Evolutionary conservation across 148 eudicot genomes (phyloP), one percentile per base, ranked within the genome.

Genomic region (Camellia japonica): DNA sequence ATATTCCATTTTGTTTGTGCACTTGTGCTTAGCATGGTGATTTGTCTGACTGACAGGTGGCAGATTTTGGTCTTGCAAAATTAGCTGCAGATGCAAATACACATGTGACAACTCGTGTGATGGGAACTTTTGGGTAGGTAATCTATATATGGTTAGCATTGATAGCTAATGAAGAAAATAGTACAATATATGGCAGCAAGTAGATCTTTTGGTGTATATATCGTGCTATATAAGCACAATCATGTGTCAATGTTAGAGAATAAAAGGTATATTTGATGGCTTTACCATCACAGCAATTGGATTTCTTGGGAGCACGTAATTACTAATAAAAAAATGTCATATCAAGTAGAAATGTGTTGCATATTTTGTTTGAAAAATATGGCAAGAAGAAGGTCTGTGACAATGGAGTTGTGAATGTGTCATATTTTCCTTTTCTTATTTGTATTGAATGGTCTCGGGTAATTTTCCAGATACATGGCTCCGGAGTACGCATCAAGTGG

Each of bases 401-500:
- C 49, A 12, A 58, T 81, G 9, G 56, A 38, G 10, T 42, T 58
- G 8, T 69, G 14, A 43, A 60, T 70, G 30, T 56, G 44, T 0
- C 44, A 47, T 44, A 23, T 23, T 59, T 20, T 19, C 59, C 14
- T 6, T 71, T 10, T 63, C 18, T 64, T 55, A 19, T 19, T 82
- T 82, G 38, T 75, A 46, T 78, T 71, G 12, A 70, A 65, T 23
- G 49, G 59, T n/a, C 61, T 41, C 55, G 42, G 73, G 56, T 78
- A 51, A 64, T 82, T 82, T 65, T 78, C 60, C 89, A 96, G 99
- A 71, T 96, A 96, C 84, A 86, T 96, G 98, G 97, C 99, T 80
- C 99, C 99, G 49, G 99, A 96, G 82, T 96, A 93, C 80, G 99
- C 99, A 80, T 90, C 98, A 70, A 90, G 92, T 83, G 97, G 99